Base-by-base conservation (phyloP, 257 asterid species). In the Nicotiana tabacum region DNA sequence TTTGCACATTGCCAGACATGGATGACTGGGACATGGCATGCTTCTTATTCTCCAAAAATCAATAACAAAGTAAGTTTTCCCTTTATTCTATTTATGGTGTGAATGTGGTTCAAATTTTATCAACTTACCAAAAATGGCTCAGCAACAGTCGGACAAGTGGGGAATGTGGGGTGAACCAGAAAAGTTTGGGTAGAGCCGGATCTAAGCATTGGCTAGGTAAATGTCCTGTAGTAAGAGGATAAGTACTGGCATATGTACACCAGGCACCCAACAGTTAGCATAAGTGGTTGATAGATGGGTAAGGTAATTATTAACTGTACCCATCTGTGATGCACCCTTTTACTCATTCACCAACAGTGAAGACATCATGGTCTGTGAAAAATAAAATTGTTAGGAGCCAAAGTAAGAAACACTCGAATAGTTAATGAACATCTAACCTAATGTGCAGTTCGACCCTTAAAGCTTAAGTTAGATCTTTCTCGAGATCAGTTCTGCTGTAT, bases 1-100 rank as follows among this genome's bases (percentile, higher is more conserved):
- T 95, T 91, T 82, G 61, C 77, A 81, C 99, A 95, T 87, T 95
- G 98, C 89, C 97, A 95, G 87, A 94, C 97, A 78, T 91, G 97
- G 98, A 90, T 80, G 48, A 64, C 94, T 48, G 91, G 88, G 86
- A 94, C 97, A 72, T 95, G 99, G 98, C 98, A 95, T 88, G 91
- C 99, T 8, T 91, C 97, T 76, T 83, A 64, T 68, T 95, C 99
- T 82, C 99, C 99, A 65, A 90, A 95, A 89, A 90, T 95, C 88
- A 86, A 92, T 91, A 89, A 90, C 65, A 92, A 84, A 85, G 98
- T 94, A 55, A 88, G 95, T 1, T 74, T 48, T 48, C 61, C 24
- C 61, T 6, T 27, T 48, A 27, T 86, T 64, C 51, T 37, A 11
- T 66, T 65, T 43, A 60, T 33, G 30, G 74, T 27, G 30, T 82